These are phyloP conservation scores for Volvariella volvacea DNA, from an alignment of 1,284 basidiomycete genomes.

Conservation along the genomic window DNA sequence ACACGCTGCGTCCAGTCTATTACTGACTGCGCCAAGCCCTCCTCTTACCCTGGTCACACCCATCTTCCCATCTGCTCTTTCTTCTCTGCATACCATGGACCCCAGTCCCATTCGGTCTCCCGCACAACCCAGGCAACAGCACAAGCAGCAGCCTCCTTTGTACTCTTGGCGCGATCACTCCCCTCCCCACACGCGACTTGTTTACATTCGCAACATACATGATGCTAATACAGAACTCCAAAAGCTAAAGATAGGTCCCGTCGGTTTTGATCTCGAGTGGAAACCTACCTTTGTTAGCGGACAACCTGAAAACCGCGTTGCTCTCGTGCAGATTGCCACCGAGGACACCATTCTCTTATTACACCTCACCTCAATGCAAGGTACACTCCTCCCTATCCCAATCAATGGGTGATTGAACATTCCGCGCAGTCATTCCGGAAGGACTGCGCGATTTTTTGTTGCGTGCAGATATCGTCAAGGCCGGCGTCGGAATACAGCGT, in stretches of 20 bases:
- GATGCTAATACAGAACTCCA: constrained; percentile 24
- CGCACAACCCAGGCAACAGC: constrained; percentile 13
- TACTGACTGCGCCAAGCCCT: constrained; percentile 1
- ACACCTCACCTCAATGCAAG: constrained; percentile 55
- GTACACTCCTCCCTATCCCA: constrained; percentile 24
- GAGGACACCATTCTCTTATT: constrained; percentile 47
- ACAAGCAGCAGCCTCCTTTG: constrained; percentile 11
- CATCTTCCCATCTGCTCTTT: constrained; percentile 7
- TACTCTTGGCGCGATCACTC: constrained; percentile 25
- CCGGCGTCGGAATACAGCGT: constrained; percentile 69
- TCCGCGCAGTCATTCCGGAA: constrained; percentile 44
- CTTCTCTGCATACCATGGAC: neutral
- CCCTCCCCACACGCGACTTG: constrained; percentile 19
- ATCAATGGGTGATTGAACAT: too few relatives aligned
- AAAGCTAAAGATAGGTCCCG: constrained; percentile 20
- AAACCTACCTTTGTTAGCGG: constrained; percentile 50
- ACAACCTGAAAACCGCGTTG: constrained; percentile 51
- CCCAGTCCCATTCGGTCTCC: constrained; percentile 4
- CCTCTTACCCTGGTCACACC: constrained; percentile 4
- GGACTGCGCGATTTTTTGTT: constrained; percentile 43
- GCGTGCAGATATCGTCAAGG: constrained; percentile 46
- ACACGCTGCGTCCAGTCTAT: constrained; percentile 2
- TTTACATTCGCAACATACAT: constrained; percentile 25
- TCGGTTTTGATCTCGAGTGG: constrained; percentile 76
- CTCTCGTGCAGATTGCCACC: constrained; percentile 64